Conservation (phyloP, 768 basidiomycete species). For the Antrodiella citrinella region DNA sequence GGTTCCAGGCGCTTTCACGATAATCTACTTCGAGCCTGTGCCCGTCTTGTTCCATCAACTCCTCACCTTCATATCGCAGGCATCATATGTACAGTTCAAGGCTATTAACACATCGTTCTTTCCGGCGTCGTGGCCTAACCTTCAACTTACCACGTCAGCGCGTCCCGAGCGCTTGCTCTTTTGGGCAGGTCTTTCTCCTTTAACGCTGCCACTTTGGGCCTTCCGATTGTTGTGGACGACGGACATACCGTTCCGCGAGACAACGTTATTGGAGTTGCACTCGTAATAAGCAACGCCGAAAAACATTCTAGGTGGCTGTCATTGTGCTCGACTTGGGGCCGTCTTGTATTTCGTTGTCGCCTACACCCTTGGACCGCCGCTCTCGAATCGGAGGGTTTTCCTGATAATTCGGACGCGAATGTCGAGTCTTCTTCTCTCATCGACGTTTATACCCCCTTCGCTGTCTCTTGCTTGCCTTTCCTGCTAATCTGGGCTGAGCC, state of each 20-base stretch:
- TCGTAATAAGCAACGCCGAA: not conserved
- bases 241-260: not conserved
- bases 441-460: not conserved
- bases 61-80: no score
- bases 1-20: no score
- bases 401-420: not conserved
- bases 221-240: not conserved
- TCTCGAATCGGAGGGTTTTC: not conserved
- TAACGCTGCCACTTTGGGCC: not conserved
- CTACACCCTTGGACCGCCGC: no score
- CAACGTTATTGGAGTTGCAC: not conserved
- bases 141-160: not conserved
- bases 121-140: no score
- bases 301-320: not conserved
- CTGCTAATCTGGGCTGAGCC: slow-evolving; percentile 1
- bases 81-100: no score
- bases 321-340: not conserved
- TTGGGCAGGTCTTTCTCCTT: not conserved
- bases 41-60: no score
- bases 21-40: no score
- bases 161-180: not conserved
- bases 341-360: not conserved
- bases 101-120: no score
- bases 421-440: not conserved
- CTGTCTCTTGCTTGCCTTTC: not conserved